A percentile compares a stretch with the other conserved stretches of the same genome.
Conservation (phyloP, 2,329 filamentous ascomycete species). For the Aquanectria penicillioides region DNA sequence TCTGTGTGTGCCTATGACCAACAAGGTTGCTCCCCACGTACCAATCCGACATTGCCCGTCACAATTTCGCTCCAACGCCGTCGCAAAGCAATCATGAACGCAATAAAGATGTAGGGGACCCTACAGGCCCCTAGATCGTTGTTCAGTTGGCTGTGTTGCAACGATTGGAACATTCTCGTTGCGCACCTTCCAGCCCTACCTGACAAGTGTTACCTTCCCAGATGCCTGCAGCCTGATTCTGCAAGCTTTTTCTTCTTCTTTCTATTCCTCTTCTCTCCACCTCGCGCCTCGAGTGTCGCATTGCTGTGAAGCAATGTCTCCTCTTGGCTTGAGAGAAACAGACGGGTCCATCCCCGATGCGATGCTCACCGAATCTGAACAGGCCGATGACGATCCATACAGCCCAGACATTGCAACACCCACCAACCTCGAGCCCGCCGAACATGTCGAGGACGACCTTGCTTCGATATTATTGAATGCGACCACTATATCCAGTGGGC, state of each 20-base stretch:
- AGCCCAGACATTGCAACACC: slow-evolving; percentile 21
- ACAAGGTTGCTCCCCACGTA: too few species aligned
- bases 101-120: neutral
- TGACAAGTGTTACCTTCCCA: slow-evolving; percentile 39
- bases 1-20: too few species aligned
- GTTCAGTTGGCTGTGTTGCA: slow-evolving; percentile 11
- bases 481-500: slow-evolving; percentile 8
- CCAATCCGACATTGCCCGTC: neutral
- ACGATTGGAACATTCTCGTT: slow-evolving; percentile 13
- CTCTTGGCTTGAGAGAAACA: slow-evolving; percentile 7
- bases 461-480: slow-evolving; percentile 21
- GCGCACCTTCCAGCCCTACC: slow-evolving; percentile 9
- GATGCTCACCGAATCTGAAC: slow-evolving; percentile 23
- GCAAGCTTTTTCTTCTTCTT: slow-evolving; percentile 10
- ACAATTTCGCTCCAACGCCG: neutral
- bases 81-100: slow-evolving; percentile 1
- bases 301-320: slow-evolving; percentile 27
- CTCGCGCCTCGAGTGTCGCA: slow-evolving; percentile 5
- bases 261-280: neutral
- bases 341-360: slow-evolving; percentile 10
- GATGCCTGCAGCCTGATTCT: slow-evolving; percentile 25
- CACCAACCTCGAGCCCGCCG: slow-evolving; percentile 19
- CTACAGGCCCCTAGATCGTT: neutral
- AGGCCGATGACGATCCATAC: slow-evolving; percentile 15
- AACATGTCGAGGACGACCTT: slow-evolving; percentile 27